These are phyloP conservation scores for Fusarium heterosporum DNA, from an alignment of 2,329 filamentous ascomycete genomes.

Conservation along the genomic window DNA sequence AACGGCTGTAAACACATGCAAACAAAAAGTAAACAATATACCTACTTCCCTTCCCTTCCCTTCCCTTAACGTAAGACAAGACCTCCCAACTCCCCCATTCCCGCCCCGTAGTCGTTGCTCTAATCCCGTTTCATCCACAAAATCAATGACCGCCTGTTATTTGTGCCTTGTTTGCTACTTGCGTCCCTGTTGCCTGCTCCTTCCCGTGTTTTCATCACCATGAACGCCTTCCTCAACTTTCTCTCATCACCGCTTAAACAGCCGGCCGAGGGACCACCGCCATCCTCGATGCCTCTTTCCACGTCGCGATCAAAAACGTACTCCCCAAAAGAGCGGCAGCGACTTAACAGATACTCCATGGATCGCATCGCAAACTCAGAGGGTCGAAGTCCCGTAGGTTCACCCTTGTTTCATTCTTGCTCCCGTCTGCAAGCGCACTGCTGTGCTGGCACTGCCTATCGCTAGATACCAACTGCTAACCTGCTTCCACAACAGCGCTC, in stretches of 20 bases:
- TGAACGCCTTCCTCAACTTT: constrained; percentile 27
- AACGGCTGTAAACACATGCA: constrained; percentile 10
- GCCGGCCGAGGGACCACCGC: constrained; percentile 6
- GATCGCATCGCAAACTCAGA: constrained; percentile 22
- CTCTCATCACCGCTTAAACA: constrained; percentile 45
- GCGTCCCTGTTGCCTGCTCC: not conserved
- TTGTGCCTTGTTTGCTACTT: not conserved
- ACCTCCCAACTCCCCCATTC: not conserved
- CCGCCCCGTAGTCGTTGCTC: not conserved
- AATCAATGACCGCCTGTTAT: not conserved
- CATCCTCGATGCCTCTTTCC: constrained; percentile 29
- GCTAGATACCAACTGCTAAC: not conserved
- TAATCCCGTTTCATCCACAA: not conserved
- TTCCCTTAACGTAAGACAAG: constrained; percentile 13
- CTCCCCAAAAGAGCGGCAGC: constrained; percentile 32
- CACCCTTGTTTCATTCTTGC: not conserved
- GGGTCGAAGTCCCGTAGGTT: constrained; percentile 33
- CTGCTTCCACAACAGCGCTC: constrained; percentile 13
- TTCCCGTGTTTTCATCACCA: not conserved
- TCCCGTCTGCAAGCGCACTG: not conserved
- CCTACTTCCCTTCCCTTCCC: not conserved
- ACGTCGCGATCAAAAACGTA: constrained; percentile 17
- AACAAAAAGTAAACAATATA: constrained; percentile 29
- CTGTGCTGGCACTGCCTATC: not conserved
- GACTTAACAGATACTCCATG: constrained; percentile 26